Evolutionary conservation across 1,284 basidiomycete species (phyloP), one percentile per base, ranked within the genome.

Genomic region (Sporisorium graminicola): DNA sequence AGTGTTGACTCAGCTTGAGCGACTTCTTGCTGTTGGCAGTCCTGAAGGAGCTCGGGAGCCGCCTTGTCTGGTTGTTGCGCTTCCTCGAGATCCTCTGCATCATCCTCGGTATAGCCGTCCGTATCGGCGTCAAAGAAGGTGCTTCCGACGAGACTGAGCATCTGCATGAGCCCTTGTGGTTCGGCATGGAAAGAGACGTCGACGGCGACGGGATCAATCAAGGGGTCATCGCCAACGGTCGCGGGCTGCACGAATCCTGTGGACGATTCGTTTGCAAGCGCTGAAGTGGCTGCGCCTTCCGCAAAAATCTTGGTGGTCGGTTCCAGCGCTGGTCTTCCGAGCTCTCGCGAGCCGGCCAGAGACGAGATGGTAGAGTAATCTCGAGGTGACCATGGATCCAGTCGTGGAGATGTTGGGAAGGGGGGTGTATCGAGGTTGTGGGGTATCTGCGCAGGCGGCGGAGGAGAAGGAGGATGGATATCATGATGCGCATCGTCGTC

Each of bases 101-200:
- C 71, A 24, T 74, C 66, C 52, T 74, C 74, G 24, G 52, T 59
- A 20, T 65, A 68, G 46, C 76, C 80, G 16, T 66, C 64, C 13
- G 63, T 43, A 22, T 82, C 80, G 8, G 79, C 80, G 20, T 81
- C 79, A n/a, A 82, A 58, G 33, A 79, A 69, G 4, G 67, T 68
- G 57, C 73, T 79, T n/a, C 80, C 80, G 20, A 82, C 79, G 26
- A 81, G 58, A 42, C 72, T 81, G 49, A 82, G 74, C 77, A 82
- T 79, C 61, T 82, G 80, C 77, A 82, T 75, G 50, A 82, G 58
- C 14, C 77, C 69, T 52, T 80, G 80, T 26, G 74, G 64, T 33
- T 76, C 74, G 14, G 65, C 56, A 29, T 73, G 74, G 20, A 69
- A 65, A 13, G 63, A 40, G n/a, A 74, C 59, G 47, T 64, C 58